Evolutionary conservation across 1,139 yeast genomes (phyloP).

Genomic region (Hanseniaspora uvarum): DNA sequence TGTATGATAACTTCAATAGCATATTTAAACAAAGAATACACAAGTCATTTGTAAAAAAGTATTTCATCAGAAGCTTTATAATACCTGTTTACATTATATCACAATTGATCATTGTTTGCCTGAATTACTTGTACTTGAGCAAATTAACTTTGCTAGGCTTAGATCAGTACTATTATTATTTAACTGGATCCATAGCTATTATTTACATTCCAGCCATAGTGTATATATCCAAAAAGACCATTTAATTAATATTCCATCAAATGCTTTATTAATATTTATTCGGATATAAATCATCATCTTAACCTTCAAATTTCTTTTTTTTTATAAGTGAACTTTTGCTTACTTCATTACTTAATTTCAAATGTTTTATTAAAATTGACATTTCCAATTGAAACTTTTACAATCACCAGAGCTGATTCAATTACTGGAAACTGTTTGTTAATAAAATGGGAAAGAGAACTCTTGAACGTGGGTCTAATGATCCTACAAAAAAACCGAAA

Average conservation of each 20-base stretch:
- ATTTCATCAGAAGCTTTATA: not conserved
- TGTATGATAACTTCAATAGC: constrained; percentile 12
- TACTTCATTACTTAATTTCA: too few species aligned
- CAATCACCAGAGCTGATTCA: too few species aligned
- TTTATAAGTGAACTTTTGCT: too few species aligned
- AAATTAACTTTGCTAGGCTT: not conserved
- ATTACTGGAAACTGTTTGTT: too few species aligned
- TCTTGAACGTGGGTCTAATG: not conserved
- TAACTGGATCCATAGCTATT: not conserved
- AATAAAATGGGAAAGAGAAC: constrained; percentile 3
- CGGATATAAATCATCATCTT: not conserved
- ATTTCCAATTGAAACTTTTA: too few species aligned
- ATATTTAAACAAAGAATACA: constrained; percentile 2
- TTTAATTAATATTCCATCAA: too few species aligned
- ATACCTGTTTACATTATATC: constrained; percentile 3
- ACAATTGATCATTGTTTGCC: not conserved
- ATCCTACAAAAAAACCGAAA: not conserved
- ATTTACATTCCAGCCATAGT: not conserved
- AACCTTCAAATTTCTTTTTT: not conserved
- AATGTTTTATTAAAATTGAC: too few species aligned
- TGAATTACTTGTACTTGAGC: constrained; percentile 4
- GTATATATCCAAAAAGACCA: not conserved
- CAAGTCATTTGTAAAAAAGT: not conserved
- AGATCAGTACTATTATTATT: not conserved
- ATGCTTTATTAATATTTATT: too few species aligned